Conservation (phyloP, 768 basidiomycete species). For the Amylocystis lapponica region DNA sequence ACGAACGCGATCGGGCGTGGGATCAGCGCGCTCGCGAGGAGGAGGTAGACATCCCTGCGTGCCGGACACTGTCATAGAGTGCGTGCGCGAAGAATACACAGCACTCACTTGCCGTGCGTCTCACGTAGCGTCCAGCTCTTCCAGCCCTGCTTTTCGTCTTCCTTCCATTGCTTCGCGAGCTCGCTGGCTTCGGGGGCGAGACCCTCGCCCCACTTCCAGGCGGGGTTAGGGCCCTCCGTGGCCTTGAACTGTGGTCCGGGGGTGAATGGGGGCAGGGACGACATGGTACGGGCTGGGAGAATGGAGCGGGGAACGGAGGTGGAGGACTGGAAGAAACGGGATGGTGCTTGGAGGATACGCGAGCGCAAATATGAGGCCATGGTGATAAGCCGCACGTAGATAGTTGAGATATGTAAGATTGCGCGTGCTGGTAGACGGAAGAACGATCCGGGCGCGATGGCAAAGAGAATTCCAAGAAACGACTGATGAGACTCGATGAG, state of each 20-base stretch:
- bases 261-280: slow-evolving; percentile 9
- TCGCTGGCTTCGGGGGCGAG: slow-evolving; percentile 15
- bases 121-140: slow-evolving; percentile 31
- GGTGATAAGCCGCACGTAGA: too few species aligned
- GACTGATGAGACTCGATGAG: too few species aligned
- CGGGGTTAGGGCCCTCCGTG: slow-evolving; percentile 34
- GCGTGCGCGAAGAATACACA: too few species aligned
- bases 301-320: too few species aligned
- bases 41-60: slow-evolving; percentile 34
- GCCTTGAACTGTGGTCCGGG: slow-evolving; percentile 24
- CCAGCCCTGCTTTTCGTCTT: slow-evolving; percentile 30
- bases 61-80: background rate
- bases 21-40: slow-evolving; percentile 33
- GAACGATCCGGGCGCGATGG: too few species aligned
- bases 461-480: too few species aligned
- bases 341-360: slow-evolving; percentile 1
- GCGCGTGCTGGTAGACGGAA: too few species aligned
- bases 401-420: too few species aligned
- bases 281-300: background rate
- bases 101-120: slow-evolving; percentile 2
- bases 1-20: slow-evolving; percentile 43
- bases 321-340: background rate
- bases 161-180: slow-evolving; percentile 23
- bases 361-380: too few species aligned
- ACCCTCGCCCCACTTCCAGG: slow-evolving; percentile 40